Conservation (phyloP, 129 eudicot genomes). For the Ambrosia trifida region DNA sequence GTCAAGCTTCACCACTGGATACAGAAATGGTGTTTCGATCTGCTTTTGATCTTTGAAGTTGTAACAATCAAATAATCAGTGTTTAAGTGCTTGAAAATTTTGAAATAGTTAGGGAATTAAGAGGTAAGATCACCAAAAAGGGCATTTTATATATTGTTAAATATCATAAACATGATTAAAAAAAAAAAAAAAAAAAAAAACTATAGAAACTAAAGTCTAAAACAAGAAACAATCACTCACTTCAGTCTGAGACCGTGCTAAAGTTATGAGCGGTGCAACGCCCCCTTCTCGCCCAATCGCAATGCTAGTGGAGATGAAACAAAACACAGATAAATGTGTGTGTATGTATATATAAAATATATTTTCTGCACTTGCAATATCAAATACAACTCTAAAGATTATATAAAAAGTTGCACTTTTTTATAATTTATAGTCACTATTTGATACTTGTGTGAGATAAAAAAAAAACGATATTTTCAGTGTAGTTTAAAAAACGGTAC, state of each 20-base stretch:
- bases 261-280: constrained; percentile 78
- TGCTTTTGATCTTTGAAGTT: background rate
- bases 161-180: background rate
- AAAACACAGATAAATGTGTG: background rate
- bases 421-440: background rate
- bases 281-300: constrained; percentile 99
- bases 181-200: constrained; percentile 4
- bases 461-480: background rate
- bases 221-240: constrained; percentile 42
- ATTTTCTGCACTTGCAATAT: constrained; percentile 19
- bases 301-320: constrained; percentile 51
- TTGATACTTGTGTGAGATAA: constrained; percentile 3
- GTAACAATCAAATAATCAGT: constrained; percentile 6
- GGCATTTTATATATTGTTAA: background rate
- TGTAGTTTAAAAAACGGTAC: background rate
- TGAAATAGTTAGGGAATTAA: background rate
- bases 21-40: background rate
- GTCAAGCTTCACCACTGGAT: too few species aligned
- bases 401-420: background rate
- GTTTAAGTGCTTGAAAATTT: background rate
- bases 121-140: background rate
- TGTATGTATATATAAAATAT: background rate
- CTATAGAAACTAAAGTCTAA: background rate
- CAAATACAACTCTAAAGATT: background rate
- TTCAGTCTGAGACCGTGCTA: constrained; percentile 78